Evolutionary conservation across 176 grass and related monocot species (phyloP).

Genomic region (Phoenix dactylifera): DNA sequence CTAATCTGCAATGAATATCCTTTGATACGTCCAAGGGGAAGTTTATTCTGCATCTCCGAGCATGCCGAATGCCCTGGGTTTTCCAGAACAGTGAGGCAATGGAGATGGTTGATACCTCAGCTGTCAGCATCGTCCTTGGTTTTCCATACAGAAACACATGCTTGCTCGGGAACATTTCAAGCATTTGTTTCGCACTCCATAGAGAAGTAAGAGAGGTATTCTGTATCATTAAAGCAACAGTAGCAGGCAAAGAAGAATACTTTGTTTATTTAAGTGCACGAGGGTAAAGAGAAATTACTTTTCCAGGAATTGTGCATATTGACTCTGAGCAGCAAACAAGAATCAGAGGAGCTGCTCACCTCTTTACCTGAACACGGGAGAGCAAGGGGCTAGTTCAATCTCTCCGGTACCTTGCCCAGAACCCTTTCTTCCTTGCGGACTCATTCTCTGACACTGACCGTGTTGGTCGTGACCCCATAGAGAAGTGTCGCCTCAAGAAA

Average conservation of each 20-base stretch:
- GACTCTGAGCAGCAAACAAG: too few relatives aligned
- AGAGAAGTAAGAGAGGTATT: too few relatives aligned
- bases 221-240: too few relatives aligned
- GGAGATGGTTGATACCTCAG: slow-evolving; percentile 2
- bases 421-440: slow-evolving; percentile 47
- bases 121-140: slow-evolving; percentile 7
- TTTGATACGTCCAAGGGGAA: too few relatives aligned
- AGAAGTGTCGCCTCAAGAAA: slow-evolving; percentile 56
- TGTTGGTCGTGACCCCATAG: slow-evolving; percentile 35
- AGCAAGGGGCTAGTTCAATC: slow-evolving; percentile 9
- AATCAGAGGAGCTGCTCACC: neutral
- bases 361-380: neutral
- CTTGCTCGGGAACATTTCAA: neutral
- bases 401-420: slow-evolving; percentile 45
- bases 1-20: too few relatives aligned
- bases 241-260: too few relatives aligned
- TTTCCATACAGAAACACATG: slow-evolving; percentile 24
- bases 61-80: slow-evolving; percentile 24
- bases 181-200: too few relatives aligned
- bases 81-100: neutral
- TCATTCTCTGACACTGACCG: slow-evolving; percentile 21
- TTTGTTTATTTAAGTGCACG: too few relatives aligned
- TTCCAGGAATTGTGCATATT: too few relatives aligned
- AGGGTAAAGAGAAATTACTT: too few relatives aligned
- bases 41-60: neutral